Evolutionary conservation across 176 grass and related monocot species (phyloP).

Genomic region (Rhipidocladum racemiflorum): DNA sequence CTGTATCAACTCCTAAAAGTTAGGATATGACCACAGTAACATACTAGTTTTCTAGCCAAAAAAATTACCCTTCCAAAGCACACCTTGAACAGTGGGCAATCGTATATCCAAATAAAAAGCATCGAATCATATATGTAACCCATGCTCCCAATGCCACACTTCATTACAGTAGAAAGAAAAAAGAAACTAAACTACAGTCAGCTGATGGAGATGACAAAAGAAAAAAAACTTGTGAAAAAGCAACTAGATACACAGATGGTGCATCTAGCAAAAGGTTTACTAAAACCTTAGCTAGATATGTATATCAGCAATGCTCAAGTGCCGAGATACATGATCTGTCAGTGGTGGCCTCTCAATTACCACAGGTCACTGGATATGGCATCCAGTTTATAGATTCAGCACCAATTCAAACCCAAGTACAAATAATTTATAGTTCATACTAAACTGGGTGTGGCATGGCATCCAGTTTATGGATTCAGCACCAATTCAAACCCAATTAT

Average conservation of each 20-base stretch:
- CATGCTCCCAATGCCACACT: not conserved
- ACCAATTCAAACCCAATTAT: not conserved
- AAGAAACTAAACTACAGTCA: not conserved
- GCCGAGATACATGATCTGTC: not conserved
- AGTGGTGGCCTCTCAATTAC: not conserved
- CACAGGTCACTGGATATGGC: not conserved
- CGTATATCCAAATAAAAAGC: not conserved
- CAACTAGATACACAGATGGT: not conserved
- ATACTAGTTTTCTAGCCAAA: not conserved
- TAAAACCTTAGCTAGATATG: not conserved
- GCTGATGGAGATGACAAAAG: not conserved
- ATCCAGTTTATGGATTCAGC: not conserved
- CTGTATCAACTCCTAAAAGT: not conserved
- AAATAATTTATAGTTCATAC: not conserved
- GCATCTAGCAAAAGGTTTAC: not conserved
- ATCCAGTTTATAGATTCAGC: not conserved
- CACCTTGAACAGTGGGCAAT: not conserved
- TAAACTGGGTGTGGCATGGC: not conserved
- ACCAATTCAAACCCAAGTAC: not conserved
- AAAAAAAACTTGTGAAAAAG: not conserved
- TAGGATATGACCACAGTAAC: not conserved
- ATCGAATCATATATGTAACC: not conserved
- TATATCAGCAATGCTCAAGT: not conserved
- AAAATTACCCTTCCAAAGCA: not conserved
- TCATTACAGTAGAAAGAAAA: not conserved